Conservation (phyloP, 352 stramenopile species). For the Phytopythium aichiense region DNA sequence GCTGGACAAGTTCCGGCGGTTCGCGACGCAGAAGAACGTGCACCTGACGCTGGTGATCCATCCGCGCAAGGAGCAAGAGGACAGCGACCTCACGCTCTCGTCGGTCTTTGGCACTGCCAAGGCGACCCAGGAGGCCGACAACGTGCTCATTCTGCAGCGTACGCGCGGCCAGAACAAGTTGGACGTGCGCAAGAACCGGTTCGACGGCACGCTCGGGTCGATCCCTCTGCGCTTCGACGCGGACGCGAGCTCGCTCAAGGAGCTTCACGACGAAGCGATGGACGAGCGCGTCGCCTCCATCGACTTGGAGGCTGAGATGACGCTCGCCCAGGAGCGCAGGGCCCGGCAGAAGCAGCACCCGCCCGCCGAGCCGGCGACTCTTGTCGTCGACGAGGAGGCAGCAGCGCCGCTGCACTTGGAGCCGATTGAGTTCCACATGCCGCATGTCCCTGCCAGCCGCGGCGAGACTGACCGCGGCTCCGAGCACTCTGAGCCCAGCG, state of each 20-base stretch:
- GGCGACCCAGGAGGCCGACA: conserved; percentile 99
- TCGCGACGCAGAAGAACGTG: conserved; percentile 97
- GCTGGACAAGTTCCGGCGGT: conserved; percentile 95
- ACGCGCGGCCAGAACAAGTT: conserved; percentile 88
- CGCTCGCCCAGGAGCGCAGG: conserved; percentile 52
- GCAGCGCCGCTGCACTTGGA: conserved; percentile 4
- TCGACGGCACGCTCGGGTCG: conserved; percentile 88
- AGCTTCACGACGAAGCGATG: conserved; percentile 69
- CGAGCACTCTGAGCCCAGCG: not conserved
- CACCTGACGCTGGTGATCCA: conserved; percentile 99
- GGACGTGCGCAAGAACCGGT: conserved; percentile 97
- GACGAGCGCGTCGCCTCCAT: conserved; percentile 63
- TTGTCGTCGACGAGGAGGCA: conserved; percentile 8
- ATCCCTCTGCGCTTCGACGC: conserved; percentile 85
- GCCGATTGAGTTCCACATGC: conserved; percentile 6
- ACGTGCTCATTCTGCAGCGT: conserved; percentile 98
- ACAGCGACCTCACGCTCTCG: conserved; percentile 88
- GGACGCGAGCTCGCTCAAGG: conserved; percentile 50
- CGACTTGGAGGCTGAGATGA: conserved; percentile 76
- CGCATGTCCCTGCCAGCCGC: not conserved
- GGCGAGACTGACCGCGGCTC: not conserved
- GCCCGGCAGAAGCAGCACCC: conserved; percentile 3
- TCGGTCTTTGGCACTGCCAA: conserved; percentile 99
- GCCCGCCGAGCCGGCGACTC: not conserved
- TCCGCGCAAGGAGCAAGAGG: conserved; percentile 97